Evolutionary conservation across 345 rosid genomes (phyloP).

Genomic region (Firmiana major): DNA sequence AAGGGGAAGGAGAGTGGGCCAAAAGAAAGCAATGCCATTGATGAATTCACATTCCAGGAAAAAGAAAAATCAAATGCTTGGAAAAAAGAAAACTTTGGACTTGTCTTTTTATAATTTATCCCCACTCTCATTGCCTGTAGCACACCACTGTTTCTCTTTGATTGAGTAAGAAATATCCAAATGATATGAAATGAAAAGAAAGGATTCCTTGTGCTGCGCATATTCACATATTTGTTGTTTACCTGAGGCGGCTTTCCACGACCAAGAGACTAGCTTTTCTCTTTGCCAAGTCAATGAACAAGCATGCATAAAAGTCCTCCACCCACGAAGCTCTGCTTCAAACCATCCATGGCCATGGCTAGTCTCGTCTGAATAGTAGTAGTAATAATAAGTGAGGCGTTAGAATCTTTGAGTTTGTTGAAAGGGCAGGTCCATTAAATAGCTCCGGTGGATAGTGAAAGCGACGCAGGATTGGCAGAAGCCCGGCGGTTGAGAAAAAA

Average conservation of each 20-base stretch:
- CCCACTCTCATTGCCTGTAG: not conserved
- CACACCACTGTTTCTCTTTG: not conserved
- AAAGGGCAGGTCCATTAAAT: not conserved
- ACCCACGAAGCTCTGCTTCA: not conserved
- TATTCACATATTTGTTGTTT: not conserved
- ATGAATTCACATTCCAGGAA: not conserved
- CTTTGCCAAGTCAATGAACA: not conserved
- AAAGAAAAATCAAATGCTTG: not conserved
- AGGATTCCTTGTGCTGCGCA: not conserved
- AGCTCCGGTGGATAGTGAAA: slow-evolving; percentile 12
- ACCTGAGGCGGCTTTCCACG: not conserved
- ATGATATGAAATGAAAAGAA: not conserved
- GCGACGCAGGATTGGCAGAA: slow-evolving; percentile 6
- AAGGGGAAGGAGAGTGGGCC: not conserved
- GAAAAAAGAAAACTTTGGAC: not conserved
- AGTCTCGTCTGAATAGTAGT: not conserved
- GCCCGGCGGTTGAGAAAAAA: not conserved
- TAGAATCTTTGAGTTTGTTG: not conserved
- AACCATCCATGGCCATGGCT: not conserved
- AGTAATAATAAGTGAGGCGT: not conserved
- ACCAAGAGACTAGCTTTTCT: not conserved
- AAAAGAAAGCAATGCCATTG: not conserved
- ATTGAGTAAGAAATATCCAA: not conserved
- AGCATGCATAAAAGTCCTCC: not conserved
- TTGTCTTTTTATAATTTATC: not conserved